These are phyloP conservation scores for Kwoniella botswanensis DNA, from an alignment of 768 basidiomycete genomes.

Conservation along the genomic window DNA sequence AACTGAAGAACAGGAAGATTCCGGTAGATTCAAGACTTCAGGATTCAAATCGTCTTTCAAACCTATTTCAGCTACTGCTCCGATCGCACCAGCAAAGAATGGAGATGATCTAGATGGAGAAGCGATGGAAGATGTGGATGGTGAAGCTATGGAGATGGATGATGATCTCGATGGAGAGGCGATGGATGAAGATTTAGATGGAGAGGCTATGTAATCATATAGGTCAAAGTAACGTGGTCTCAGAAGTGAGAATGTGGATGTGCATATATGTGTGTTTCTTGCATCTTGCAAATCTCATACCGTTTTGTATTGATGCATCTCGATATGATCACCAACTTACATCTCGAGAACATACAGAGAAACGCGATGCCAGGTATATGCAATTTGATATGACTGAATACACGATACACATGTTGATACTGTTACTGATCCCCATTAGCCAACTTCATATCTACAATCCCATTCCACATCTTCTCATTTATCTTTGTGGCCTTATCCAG, in stretches of 20 bases:
- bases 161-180: conserved; percentile 64
- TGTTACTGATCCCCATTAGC: conserved; percentile 11
- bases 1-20: conserved; percentile 4
- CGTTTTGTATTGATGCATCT: too few species aligned
- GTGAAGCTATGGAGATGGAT: conserved; percentile 62
- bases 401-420: not conserved
- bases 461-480: conserved; percentile 93
- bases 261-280: too few species aligned
- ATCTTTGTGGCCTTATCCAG: conserved; percentile 84
- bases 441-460: conserved; percentile 66
- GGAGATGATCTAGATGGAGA: conserved; percentile 62
- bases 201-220: conserved; percentile 13
- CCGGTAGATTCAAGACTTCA: conserved; percentile 52
- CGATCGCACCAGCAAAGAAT: conserved; percentile 27
- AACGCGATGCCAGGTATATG: not conserved
- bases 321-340: too few species aligned
- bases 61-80: conserved; percentile 26
- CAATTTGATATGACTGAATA: not conserved
- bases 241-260: not conserved
- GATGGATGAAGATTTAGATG: conserved; percentile 31
- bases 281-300: too few species aligned
- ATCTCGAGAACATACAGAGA: not conserved
- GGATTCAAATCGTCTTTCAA: conserved; percentile 57
- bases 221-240: too few species aligned
- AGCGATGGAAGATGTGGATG: conserved; percentile 60